phyloP scores from a whole-genome alignment of 768 basidiomycete genomes.

The Pisolithus marmoratus region DNA sequence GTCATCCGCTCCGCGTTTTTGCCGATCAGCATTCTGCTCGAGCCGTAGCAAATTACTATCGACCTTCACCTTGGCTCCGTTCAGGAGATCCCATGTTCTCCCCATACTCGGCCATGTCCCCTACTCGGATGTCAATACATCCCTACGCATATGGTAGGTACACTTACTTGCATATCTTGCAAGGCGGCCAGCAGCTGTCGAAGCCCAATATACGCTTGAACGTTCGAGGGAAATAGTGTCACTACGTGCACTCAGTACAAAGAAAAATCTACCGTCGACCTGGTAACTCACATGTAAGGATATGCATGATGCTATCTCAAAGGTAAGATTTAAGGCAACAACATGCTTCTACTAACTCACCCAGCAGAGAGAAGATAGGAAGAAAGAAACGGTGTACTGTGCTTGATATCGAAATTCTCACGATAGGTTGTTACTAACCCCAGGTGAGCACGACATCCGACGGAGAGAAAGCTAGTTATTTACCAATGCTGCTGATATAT shows the following conservation, averaged over 20 bases:
- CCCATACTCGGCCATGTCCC: slow-evolving; percentile 66
- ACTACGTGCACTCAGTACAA: slow-evolving; percentile 38
- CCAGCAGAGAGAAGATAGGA: slow-evolving; percentile 67
- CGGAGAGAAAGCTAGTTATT: slow-evolving; percentile 7
- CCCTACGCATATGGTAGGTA: background rate
- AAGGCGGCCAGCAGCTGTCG: slow-evolving; percentile 59
- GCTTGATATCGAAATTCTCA: slow-evolving; percentile 55
- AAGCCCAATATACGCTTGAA: slow-evolving; percentile 63
- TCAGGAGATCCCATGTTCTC: slow-evolving; percentile 59
- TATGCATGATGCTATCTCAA: slow-evolving; percentile 65
- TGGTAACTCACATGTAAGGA: slow-evolving; percentile 53
- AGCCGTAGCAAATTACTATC: slow-evolving; percentile 34
- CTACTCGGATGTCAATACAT: slow-evolving; percentile 29
- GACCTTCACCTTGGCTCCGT: slow-evolving; percentile 57
- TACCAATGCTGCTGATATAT: slow-evolving; percentile 63
- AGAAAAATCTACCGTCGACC: background rate
- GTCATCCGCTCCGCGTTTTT: slow-evolving; percentile 55
- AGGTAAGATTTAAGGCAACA: background rate
- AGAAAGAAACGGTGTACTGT: slow-evolving; percentile 59
- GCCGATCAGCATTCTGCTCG: slow-evolving; percentile 37
- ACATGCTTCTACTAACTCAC: slow-evolving; percentile 36
- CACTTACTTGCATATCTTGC: slow-evolving; percentile 60
- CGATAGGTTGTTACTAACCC: slow-evolving; percentile 47
- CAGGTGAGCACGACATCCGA: slow-evolving; percentile 4
- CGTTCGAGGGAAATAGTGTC: slow-evolving; percentile 62